Base-by-base conservation (phyloP, 371 early-diverging fungal species). In the Polyrhizophydium stewartii region DNA sequence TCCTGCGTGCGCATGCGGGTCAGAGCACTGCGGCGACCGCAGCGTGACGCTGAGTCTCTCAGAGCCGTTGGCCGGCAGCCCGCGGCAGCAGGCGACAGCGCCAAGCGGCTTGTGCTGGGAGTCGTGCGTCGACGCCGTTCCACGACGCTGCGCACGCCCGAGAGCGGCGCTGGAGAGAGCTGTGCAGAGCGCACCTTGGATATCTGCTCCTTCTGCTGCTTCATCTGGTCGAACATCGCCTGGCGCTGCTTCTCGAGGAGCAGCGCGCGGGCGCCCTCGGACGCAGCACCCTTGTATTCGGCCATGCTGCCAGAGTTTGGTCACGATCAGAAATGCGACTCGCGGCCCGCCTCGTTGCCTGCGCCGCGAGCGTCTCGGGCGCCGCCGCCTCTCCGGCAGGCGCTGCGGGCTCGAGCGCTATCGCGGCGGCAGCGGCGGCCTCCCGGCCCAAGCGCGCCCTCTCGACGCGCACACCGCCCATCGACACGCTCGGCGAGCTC, bases 151-250 rank as follows among this genome's bases (percentile, higher is more conserved):
- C n/a, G n/a, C n/a, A n/a, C n/a, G n/a, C n/a, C n/a, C n/a, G n/a
- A n/a, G n/a, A n/a, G n/a, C n/a, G n/a, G n/a, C n/a, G n/a, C n/a
- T n/a, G n/a, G n/a, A n/a, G n/a, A n/a, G n/a, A 25, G 30, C 31
- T 46, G n/a, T 30, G 37, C 27, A n/a, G 24, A 10, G 33, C 33
- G 41, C 66, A 88, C 89, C 77, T 89, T 90, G 27, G 84, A 69
- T 58, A 91, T 92, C 74, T 89, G 84, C 62, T 88, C 84, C 41
- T 89, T 79, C 63, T 91, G 87, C 55, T 79, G 81, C 65, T 88
- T 87, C 55, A 90, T 82, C 33, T 89, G 89, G 28, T 79, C 84
- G 60, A 88, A 76, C 73, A 91, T 89, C 65, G 81, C 76, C 50
- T 82, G 84, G 31, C 92, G 81, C 60, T 89, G 81, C 76, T 86